These are phyloP conservation scores for Hamamelis virginiana DNA, from an alignment of 164 flowering plant species.

Conservation along the genomic window DNA sequence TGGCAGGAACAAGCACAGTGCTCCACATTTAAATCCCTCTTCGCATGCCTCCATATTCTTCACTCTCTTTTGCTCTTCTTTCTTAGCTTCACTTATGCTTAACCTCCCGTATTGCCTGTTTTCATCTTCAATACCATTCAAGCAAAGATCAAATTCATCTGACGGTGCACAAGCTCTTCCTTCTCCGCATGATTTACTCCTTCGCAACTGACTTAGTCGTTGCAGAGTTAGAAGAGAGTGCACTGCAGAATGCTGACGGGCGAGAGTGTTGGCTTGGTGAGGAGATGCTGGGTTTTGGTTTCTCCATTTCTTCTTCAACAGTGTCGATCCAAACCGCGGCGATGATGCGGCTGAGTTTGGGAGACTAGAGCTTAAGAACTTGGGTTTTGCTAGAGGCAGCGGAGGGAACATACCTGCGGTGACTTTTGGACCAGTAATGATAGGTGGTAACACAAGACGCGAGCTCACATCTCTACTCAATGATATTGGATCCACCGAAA, in stretches of 20 bases:
- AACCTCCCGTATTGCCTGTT: not conserved
- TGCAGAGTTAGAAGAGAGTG: conserved; percentile 6
- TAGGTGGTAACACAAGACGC: conserved; percentile 5
- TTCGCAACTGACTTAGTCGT: conserved; percentile 15
- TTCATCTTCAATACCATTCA: not conserved
- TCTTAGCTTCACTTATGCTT: conserved; percentile 4
- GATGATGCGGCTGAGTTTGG: conserved; percentile 50
- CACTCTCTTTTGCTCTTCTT: not conserved
- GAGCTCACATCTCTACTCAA: conserved; percentile 18
- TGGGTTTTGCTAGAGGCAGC: conserved; percentile 22
- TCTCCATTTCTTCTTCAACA: conserved; percentile 35
- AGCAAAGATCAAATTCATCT: conserved; percentile 48
- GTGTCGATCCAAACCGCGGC: conserved; percentile 31
- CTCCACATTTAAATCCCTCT: conserved; percentile 52
- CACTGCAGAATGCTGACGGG: conserved; percentile 30
- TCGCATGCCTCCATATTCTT: conserved; percentile 11
- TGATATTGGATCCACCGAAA: conserved; percentile 61
- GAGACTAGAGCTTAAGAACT: conserved; percentile 50
- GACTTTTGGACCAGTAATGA: conserved; percentile 4
- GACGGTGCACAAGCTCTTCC: conserved; percentile 33
- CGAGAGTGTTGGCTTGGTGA: conserved; percentile 9
- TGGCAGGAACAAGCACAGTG: conserved; percentile 61
- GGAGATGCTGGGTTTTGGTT: conserved; percentile 30
- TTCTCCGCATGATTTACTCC: conserved; percentile 66
- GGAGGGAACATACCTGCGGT: conserved; percentile 4